phyloP scores from a whole-genome alignment of 495 filamentous ascomycete genomes.

The Poronia punctata region DNA sequence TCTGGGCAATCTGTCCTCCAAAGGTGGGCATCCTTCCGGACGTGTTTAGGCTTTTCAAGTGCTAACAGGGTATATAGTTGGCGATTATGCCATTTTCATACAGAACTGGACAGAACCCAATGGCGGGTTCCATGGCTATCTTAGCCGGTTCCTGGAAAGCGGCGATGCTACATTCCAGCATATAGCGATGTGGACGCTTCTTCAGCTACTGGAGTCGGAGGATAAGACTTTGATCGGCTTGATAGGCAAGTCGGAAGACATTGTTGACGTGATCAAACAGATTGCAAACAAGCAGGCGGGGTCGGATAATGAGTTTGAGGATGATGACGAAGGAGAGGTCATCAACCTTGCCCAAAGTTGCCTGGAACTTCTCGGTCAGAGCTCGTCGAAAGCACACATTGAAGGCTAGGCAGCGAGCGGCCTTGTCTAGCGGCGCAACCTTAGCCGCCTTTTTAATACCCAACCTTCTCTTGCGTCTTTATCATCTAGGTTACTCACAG shows the following conservation, averaged over 20 bases:
- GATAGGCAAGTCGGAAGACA: slow-evolving; percentile 79
- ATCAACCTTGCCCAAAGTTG: slow-evolving; percentile 85
- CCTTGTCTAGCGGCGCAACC: background rate
- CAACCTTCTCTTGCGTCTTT: slow-evolving; percentile 7
- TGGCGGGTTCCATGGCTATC: slow-evolving; percentile 91
- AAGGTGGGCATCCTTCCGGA: slow-evolving; percentile 56
- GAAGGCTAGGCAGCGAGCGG: slow-evolving; percentile 37
- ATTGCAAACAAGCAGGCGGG: slow-evolving; percentile 89
- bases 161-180: slow-evolving; percentile 98
- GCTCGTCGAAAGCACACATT: slow-evolving; percentile 46
- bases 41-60: background rate
- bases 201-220: slow-evolving; percentile 91
- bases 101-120: slow-evolving; percentile 88
- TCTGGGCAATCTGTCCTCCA: slow-evolving; percentile 90
- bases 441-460: slow-evolving; percentile 6
- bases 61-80: slow-evolving; percentile 52
- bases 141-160: slow-evolving; percentile 84
- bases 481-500: slow-evolving; percentile 32
- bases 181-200: slow-evolving; percentile 96
- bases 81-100: slow-evolving; percentile 93
- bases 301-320: slow-evolving; percentile 80
- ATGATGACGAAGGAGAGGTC: slow-evolving; percentile 86
- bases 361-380: slow-evolving; percentile 73
- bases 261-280: slow-evolving; percentile 81
- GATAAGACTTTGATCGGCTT: slow-evolving; percentile 76